phyloP scores from a whole-genome alignment of 495 filamentous ascomycete species.

The Pyrenula aspistea region DNA sequence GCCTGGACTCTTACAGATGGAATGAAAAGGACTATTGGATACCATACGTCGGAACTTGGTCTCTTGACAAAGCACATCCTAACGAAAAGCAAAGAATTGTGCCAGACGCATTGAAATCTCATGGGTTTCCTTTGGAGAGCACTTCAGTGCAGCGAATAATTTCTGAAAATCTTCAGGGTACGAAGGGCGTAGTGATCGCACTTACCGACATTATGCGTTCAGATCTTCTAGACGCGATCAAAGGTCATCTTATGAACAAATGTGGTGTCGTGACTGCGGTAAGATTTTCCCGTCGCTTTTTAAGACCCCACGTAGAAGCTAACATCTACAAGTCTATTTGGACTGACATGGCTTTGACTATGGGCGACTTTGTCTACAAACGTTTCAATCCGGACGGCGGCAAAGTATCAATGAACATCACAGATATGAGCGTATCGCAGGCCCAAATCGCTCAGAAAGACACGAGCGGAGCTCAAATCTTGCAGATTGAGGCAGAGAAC shows the following conservation, averaged over 20 bases:
- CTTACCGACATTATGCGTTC: conserved; percentile 22
- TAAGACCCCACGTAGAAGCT: background rate
- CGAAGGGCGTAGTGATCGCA: conserved; percentile 10
- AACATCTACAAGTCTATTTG: conserved; percentile 29
- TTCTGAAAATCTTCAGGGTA: conserved; percentile 9
- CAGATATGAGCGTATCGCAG: conserved; percentile 12
- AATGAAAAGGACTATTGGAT: conserved; percentile 31
- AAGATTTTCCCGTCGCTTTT: conserved; percentile 3
- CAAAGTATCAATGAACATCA: conserved; percentile 13
- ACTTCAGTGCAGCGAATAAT: conserved; percentile 14
- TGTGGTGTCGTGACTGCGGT: conserved; percentile 26
- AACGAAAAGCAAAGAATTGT: no score
- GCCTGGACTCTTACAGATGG: conserved; percentile 53
- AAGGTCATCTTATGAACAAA: conserved; percentile 27
- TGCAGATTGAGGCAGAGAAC: conserved; percentile 15
- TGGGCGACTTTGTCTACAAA: conserved; percentile 47
- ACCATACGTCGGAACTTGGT: conserved; percentile 22
- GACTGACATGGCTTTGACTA: conserved; percentile 66
- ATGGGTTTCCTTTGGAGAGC: no score
- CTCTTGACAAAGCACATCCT: conserved; percentile 21
- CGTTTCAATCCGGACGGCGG: conserved; percentile 6
- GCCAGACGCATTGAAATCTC: no score
- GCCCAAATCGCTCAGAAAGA: conserved; percentile 14
- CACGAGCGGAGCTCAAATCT: conserved; percentile 17
- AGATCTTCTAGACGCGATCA: conserved; percentile 16